Evolutionary conservation across 208 protist species (phyloP).

Genomic region (Crithidia sp.): DNA sequence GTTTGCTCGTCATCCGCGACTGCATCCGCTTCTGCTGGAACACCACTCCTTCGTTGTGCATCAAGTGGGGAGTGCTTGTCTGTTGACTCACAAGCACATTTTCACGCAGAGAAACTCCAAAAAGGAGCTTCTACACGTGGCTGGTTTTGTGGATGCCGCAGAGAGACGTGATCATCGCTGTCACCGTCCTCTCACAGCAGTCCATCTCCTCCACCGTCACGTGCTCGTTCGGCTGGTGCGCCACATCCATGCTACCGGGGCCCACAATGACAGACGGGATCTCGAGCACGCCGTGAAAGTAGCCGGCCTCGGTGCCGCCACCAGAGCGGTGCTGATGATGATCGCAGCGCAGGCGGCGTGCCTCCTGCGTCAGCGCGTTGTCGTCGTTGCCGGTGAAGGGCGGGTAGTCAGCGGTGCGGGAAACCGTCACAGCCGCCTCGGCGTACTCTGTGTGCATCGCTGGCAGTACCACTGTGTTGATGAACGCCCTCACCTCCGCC

Average conservation of each 20-base stretch:
- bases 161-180: not conserved
- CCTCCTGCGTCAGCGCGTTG: not conserved
- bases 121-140: not conserved
- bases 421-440: constrained; percentile 23
- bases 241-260: constrained; percentile 41
- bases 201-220: constrained; percentile 7
- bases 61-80: too few species aligned
- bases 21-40: too few species aligned
- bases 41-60: too few species aligned
- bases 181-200: not conserved
- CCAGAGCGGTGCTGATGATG: not conserved
- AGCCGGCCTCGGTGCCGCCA: constrained; percentile 48
- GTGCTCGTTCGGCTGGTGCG: constrained; percentile 54
- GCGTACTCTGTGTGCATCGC: constrained; percentile 39
- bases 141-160: not conserved
- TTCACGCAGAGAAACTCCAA: not conserved
- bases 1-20: too few species aligned
- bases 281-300: constrained; percentile 41
- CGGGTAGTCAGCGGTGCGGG: not conserved
- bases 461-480: constrained; percentile 25
- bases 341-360: not conserved
- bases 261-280: constrained; percentile 46
- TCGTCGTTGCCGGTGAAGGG: constrained; percentile 1
- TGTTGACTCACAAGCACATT: not conserved
- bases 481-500: constrained; percentile 30